Conservation (phyloP, 1,139 yeast species). For the Yamadazyma diddensiae region DNA sequence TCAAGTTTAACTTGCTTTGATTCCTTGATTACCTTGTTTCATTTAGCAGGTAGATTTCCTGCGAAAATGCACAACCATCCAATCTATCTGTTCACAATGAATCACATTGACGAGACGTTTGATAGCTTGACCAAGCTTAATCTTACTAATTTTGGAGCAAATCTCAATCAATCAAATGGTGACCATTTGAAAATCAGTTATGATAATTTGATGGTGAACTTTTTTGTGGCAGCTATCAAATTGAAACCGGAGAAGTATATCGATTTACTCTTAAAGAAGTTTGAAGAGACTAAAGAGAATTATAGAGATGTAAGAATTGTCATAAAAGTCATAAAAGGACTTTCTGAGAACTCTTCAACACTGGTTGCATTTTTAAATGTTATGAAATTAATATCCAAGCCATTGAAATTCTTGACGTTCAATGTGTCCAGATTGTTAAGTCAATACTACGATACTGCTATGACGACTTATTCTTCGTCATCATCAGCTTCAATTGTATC, state of each 20-base stretch:
- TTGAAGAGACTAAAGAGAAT: conserved; percentile 24
- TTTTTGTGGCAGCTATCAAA: conserved; percentile 42
- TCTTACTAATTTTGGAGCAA: conserved; percentile 14
- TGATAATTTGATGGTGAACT: conserved; percentile 32
- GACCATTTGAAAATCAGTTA: conserved; percentile 12
- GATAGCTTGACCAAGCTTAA: conserved; percentile 21
- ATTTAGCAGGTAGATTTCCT: conserved; percentile 39
- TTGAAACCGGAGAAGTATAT: conserved; percentile 36
- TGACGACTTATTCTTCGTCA: conserved; percentile 5
- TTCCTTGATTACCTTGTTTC: conserved; percentile 38
- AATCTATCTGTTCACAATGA: conserved; percentile 39
- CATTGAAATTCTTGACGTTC: conserved; percentile 28
- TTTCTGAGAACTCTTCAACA: conserved; percentile 30
- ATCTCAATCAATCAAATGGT: conserved; percentile 11
- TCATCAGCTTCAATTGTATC: conserved; percentile 11
- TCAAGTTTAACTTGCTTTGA: conserved; percentile 44
- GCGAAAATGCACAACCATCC: conserved; percentile 30
- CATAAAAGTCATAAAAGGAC: conserved; percentile 38
- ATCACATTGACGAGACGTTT: conserved; percentile 38
- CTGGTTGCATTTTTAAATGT: conserved; percentile 20
- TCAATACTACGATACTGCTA: conserved; percentile 18
- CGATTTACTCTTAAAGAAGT: conserved; percentile 23
- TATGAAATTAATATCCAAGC: conserved; percentile 21
- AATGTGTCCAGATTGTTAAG: conserved; percentile 29
- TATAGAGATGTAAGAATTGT: conserved; percentile 29